Evolutionary conservation across 495 filamentous ascomycete genomes (phyloP), one percentile per base, ranked within the genome.

Genomic region (Thermothielavioides terrestris): DNA sequence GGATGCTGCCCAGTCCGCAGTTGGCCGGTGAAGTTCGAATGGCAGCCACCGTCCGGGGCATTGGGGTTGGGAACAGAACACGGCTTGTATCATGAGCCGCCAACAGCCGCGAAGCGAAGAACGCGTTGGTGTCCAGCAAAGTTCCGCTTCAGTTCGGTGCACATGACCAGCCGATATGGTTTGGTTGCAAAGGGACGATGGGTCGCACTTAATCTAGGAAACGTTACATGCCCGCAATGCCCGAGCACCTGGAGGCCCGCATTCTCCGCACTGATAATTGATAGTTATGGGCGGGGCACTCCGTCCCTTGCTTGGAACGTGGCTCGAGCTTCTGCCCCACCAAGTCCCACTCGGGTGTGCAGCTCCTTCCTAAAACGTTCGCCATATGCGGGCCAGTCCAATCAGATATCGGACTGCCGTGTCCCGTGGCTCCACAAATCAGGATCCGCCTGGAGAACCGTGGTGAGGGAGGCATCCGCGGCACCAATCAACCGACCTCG

Each of bases 141-240:
- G n/a, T n/a, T n/a, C n/a, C n/a, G n/a, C n/a, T n/a, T n/a, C n/a
- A n/a, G n/a, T n/a, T n/a, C n/a, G 27, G 11, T 6, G 18, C 42
- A 9, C 26, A 32, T 44, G 26, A 44, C 42, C 15, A 17, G 42
- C 18, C 25, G 14, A 12, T 17, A 20, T 44, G 26, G 26, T 42
- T 21, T 17, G 28, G 28, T 50, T 36, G 47, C 38, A 41, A 42
- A 39, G 27, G 34, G 11, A 6, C 31, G 10, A 4, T 6, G 6
- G 14, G 41, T 46, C 30, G 43, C 21, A 46, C 8, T 27, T 18
- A 35, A 34, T 46, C 6, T 38, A 43, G 41, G 52, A 42, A 54
- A 54, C 52, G 52, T 54, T 54, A 54, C 52, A 54, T 54, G 46
- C 43, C 23, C 17, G n/a, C n/a, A n/a, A n/a, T n/a, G n/a, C n/a